These are phyloP conservation scores for Trypanosoma caninum DNA, from an alignment of 208 protist genomes.

Conservation along the genomic window DNA sequence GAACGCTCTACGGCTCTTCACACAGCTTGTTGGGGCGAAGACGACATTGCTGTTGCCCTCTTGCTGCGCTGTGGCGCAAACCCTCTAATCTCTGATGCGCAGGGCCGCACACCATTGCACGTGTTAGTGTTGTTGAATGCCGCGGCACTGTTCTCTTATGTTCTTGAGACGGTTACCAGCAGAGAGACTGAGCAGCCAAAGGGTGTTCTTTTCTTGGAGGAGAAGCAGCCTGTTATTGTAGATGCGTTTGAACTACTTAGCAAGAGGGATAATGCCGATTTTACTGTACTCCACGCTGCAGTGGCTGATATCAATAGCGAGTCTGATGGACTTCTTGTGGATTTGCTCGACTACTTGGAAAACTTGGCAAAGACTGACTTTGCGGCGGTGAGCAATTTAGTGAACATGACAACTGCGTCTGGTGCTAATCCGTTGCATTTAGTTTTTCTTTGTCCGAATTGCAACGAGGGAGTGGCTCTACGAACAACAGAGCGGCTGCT, in stretches of 20 bases:
- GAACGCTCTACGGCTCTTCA: constrained; percentile 40
- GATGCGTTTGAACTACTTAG: constrained; percentile 26
- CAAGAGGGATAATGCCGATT: constrained; percentile 17
- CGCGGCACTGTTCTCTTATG: constrained; percentile 17
- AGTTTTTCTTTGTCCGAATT: constrained; percentile 27
- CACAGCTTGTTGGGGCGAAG: constrained; percentile 43
- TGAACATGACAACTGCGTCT: constrained; percentile 13
- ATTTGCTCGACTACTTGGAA: constrained; percentile 35
- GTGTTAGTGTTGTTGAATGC: constrained; percentile 48
- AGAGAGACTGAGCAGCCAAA: neutral
- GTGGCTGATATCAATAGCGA: constrained; percentile 31
- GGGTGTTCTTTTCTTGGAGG: constrained; percentile 7
- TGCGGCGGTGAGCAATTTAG: constrained; percentile 16
- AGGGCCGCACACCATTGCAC: constrained; percentile 53
- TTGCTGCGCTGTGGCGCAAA: constrained; percentile 48
- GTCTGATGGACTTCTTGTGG: constrained; percentile 24
- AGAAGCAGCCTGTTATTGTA: constrained; percentile 17
- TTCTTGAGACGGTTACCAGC: constrained; percentile 24
- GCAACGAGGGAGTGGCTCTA: constrained; percentile 31
- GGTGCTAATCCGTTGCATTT: constrained; percentile 35
- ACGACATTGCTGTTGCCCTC: constrained; percentile 31
- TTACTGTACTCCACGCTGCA: constrained; percentile 36
- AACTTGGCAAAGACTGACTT: neutral
- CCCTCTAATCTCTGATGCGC: constrained; percentile 31
- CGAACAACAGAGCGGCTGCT: constrained; percentile 30